Evolutionary conservation across 257 asterid genomes (phyloP).

Genomic region (Gentiana dahurica): DNA sequence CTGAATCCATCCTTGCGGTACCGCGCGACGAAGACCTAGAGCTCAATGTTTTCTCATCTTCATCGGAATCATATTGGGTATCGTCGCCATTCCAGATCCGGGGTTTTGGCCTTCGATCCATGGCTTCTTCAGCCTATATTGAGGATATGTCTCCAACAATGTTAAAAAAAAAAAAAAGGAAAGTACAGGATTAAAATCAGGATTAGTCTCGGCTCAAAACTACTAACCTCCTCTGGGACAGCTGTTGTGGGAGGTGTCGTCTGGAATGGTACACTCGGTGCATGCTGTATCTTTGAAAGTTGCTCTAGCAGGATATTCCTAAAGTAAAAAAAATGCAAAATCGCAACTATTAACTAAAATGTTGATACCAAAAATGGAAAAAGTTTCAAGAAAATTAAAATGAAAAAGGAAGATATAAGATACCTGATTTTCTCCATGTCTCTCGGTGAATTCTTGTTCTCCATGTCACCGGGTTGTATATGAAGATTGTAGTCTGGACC

Average conservation of each 20-base stretch:
- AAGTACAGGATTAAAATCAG: no score
- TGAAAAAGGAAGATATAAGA: background rate
- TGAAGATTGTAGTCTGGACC: conserved; percentile 77
- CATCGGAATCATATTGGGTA: conserved; percentile 65
- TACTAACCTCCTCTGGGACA: conserved; percentile 71
- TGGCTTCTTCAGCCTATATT: conserved; percentile 54
- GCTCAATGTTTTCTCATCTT: conserved; percentile 31
- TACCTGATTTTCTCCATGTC: conserved; percentile 79
- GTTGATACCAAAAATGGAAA: no score
- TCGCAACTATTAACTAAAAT: no score
- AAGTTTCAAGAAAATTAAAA: background rate
- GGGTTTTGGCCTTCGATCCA: conserved; percentile 76
- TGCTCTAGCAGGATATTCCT: conserved; percentile 75
- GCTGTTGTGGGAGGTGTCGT: conserved; percentile 52
- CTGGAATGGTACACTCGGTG: conserved; percentile 81
- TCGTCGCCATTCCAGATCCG: conserved; percentile 76
- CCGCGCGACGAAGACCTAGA: no score
- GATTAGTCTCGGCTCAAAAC: no score
- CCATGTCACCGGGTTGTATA: conserved; percentile 57
- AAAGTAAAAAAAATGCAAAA: conserved; percentile 4
- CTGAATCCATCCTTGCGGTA: no score
- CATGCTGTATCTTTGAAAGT: conserved; percentile 62
- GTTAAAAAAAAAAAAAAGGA: no score
- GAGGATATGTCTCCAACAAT: no score
- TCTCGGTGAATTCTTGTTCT: conserved; percentile 43